Evolutionary conservation across 305 asterid genomes (phyloP), one percentile per base, ranked within the genome.

Genomic region (Ilex paraguariensis): DNA sequence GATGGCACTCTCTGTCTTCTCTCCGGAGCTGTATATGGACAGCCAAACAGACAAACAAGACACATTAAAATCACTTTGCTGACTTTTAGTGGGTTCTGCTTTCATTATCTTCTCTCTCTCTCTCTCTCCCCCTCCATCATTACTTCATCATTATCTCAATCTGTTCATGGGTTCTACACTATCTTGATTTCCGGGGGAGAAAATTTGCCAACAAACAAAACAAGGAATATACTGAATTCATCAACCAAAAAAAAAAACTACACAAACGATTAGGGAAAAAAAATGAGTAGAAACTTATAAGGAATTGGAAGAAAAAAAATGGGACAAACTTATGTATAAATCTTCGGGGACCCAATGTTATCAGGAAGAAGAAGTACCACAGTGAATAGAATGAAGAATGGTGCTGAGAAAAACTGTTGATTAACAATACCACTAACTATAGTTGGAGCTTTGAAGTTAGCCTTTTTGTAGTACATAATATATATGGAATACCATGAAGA

Each of bases 1-100:
- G 98, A 91, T 59, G 98, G 98, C 62, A 91, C 98, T 72, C 98
- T 82, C 95, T 91, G 98, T 79, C 98, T 70, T 73, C 88, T 91
- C 84, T 91, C 98, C 79, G 98, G 98, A 59, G 96, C 98, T 91
- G 90, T 66, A 64, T 70, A 52, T 14, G n/a, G 44, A 67, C 70
- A 67, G 60, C 79, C 61, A 70, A 56, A 70, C 67, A 81, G 77
- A 79, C 80, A 82, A 73, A 77, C 56, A 63, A 69, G 61, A 3
- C 57, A 60, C 79, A 78, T 70, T 78, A 70, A 84, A 68, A 65
- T 76, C 66, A 73, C 62, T 71, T 70, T 63, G 81, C 82, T 81
- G 87, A 81, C 95, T 85, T 83, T 79, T 57, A 71, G 69, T 81
- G 49, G 46, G 70, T 66, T 73, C 70, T n/a, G 56, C 70, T 59